Evolutionary conservation across 108 stramenopile genomes (phyloP).

Genomic region (Cyclotella sp.): DNA sequence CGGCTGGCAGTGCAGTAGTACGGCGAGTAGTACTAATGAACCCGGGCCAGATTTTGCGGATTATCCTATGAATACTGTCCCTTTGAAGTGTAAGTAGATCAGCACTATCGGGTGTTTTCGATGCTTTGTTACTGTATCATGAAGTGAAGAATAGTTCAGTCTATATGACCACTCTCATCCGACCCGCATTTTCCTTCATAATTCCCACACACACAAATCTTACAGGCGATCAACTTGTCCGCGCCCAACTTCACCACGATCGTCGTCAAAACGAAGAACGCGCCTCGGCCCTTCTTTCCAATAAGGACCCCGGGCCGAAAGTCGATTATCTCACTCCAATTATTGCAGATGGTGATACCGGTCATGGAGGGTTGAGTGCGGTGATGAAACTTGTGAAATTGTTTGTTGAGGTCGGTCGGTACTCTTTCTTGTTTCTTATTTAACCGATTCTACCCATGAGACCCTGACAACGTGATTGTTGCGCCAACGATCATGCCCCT

Average conservation of each 20-base stretch:
- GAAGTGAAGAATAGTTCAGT: too few relatives aligned
- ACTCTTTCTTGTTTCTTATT: too few relatives aligned
- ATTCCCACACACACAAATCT: conserved; percentile 10
- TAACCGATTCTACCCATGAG: background rate
- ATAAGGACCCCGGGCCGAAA: conserved; percentile 62
- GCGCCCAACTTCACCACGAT: conserved; percentile 94
- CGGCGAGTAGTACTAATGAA: conserved; percentile 93
- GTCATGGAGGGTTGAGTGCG: conserved; percentile 88
- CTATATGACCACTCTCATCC: background rate
- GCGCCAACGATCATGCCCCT: background rate
- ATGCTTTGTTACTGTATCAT: too few relatives aligned
- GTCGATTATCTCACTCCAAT: conserved; percentile 95
- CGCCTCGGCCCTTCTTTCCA: conserved; percentile 60
- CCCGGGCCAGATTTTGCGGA: conserved; percentile 95
- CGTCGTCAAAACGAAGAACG: conserved; percentile 92
- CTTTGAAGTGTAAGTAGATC: conserved; percentile 65
- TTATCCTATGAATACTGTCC: conserved; percentile 91
- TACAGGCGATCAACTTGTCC: conserved; percentile 91
- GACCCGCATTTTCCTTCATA: background rate
- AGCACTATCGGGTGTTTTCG: too few relatives aligned
- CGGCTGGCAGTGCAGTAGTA: conserved; percentile 95
- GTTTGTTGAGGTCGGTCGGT: conserved; percentile 72
- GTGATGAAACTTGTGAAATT: conserved; percentile 97
- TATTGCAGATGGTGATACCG: conserved; percentile 96
- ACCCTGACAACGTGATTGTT: background rate